Conservation (phyloP, 805 yeast species). For the Saccharomycopsis sp. region DNA sequence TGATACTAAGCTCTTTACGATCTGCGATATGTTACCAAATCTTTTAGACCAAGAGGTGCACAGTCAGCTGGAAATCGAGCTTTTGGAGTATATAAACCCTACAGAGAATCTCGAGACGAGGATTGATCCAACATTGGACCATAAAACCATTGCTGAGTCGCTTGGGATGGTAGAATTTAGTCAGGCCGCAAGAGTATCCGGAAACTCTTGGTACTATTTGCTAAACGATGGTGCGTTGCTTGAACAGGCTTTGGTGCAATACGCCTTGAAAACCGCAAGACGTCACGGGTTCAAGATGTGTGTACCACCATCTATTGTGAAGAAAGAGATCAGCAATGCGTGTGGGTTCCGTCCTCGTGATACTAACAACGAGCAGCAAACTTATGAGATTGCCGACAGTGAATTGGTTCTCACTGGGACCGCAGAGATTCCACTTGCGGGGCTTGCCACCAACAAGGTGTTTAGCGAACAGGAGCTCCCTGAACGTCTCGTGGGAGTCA, state of each 20-base stretch:
- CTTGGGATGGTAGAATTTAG: constrained; percentile 63
- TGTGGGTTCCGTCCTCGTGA: constrained; percentile 96
- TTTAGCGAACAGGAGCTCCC: constrained; percentile 44
- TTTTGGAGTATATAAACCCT: constrained; percentile 47
- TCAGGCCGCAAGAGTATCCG: constrained; percentile 69
- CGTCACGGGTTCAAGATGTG: constrained; percentile 60
- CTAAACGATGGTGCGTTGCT: constrained; percentile 78
- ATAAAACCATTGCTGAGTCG: constrained; percentile 61
- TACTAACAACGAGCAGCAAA: constrained; percentile 77
- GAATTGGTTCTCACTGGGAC: constrained; percentile 79
- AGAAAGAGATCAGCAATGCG: constrained; percentile 68
- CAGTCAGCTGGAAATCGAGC: constrained; percentile 29
- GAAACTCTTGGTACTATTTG: constrained; percentile 80
- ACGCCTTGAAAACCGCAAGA: constrained; percentile 63
- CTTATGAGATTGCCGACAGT: constrained; percentile 53
- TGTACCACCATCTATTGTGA: constrained; percentile 81
- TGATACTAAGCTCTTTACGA: constrained; percentile 7
- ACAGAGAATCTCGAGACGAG: constrained; percentile 18
- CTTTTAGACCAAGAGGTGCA: constrained; percentile 44
- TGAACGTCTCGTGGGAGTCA: constrained; percentile 63
- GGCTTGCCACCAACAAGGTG: constrained; percentile 50
- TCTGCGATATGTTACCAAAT: constrained; percentile 58
- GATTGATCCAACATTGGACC: constrained; percentile 40
- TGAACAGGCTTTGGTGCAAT: constrained; percentile 86
- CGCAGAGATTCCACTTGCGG: constrained; percentile 93